Base-by-base conservation (phyloP, 2,329 filamentous ascomycete genomes). In the Fusarium keratoplasticum region DNA sequence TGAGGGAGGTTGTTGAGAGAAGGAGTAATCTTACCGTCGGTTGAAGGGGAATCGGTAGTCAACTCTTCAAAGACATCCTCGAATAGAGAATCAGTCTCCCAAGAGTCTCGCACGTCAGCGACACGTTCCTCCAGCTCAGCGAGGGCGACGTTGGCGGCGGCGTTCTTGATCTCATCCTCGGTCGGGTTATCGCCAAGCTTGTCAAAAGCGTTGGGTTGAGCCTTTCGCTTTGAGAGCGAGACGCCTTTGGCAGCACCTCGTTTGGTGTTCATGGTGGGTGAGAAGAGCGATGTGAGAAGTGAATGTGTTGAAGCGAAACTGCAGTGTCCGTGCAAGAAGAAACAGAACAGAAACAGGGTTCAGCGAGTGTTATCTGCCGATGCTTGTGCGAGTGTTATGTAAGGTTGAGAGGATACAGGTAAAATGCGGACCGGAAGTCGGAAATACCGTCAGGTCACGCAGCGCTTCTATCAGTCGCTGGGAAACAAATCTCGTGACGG, bases 71-170 rank as follows among this genome's bases (percentile, higher is more conserved):
- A 84, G 36, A 87, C 85, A 76, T 92, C 91, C 71, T 90, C 90
- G 70, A 90, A 91, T 3, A 93, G 82, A 29, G 90, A 92, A 73
- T 92, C 88, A 7, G 87, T 88, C 76, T 92, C 91, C 90, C 90
- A 92, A 14, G 87, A 87, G 60, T 89, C 88, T 66, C 83, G 83
- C 6, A 86, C 84, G 67, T 89, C 87, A 33, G 85, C 85, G 72
- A 89, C 84, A 75, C 86, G 84, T 72, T 88, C 86, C 72, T 89
- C 87, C 11, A 89, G 82, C 67, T 89, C 87, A 47, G 81, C 80
- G 25, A 83, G 80, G 33, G 82, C 82, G 31, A 82, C 81, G 52
- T 80, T 79, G 70, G 80, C 82, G 54, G 81, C 80, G 7, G 81
- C 83, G 13, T 79, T 76, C 64, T 83, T 80, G 69, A 84, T 76